Evolutionary conservation across 345 rosid species (phyloP), one percentile per base, ranked within the genome.

Genomic region (Salix brachista): DNA sequence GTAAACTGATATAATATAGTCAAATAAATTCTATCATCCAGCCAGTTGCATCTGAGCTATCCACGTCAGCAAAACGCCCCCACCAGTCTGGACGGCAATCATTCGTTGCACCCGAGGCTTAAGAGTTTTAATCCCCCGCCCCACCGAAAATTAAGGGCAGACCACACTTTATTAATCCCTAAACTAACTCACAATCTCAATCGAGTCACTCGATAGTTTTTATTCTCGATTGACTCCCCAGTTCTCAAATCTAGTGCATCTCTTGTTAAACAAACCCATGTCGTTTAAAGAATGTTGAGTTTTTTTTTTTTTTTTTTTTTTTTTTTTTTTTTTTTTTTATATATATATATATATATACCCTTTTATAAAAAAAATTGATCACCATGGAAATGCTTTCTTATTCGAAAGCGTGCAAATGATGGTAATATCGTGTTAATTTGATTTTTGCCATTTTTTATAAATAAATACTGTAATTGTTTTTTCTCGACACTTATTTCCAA

Each of bases 51-150:
- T 19, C 66, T 52, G 26, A 36, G 7, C 72, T 52, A 23, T 67
- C 25, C 67, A 67, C 52, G 36, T 66, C 65, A 23, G 71, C 48
- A 34, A 66, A 23, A 4, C 4, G 18, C 2, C 50, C 58, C 69
- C 73, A 44, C 69, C 12, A 10, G 14, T 30, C n/a, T 42, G 30
- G 74, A 77, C 80, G 74, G 70, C 70, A 19, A 19, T 19, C 34
- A 34, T 36, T 23, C 74, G 79, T 30, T 58, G 61, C 4, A 46
- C 50, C 36, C 75, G 41, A 61, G 17, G 70, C 62, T 23, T 62
- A 62, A 61, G 26, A 73, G 44, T 2, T 41, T 4, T 34, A 41
- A 10, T 12, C 44, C 69, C 60, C 28, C 5, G 37, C 6, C 64
- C 10, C 32, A n/a, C 8, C 41, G 48, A 67, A 10, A 9, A n/a